Evolutionary conservation across 2,329 filamentous ascomycete species (phyloP), one percentile per base, ranked within the genome.

Genomic region (Xylariales sp.): DNA sequence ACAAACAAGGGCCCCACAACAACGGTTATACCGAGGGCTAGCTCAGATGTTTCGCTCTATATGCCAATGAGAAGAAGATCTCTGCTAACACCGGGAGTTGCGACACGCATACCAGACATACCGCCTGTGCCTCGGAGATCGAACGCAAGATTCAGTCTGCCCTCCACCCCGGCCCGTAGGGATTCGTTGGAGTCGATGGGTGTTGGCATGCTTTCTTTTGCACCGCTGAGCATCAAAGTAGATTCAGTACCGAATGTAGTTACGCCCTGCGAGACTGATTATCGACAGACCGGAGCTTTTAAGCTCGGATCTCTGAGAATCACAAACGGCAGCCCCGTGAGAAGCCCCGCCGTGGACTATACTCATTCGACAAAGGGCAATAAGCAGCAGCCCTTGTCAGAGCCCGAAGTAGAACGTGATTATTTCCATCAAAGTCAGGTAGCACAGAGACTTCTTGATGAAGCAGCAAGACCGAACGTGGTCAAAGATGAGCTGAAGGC

Each of bases 221-320:
- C 61, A 16, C 49, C 57, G 3, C 45, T 48, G 14, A 34, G 49
- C 2, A 38, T 44, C 10, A 40, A 59, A 24, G 37, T 49, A 2
- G 56, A 58, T 9, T 46, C 54, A 1, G 43, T 58, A 14, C 60
- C 59, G 19, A 62, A 68, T n/a, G 66, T 60, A 8, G 50, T 62
- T 20, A 78, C 74, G 1, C 73, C 79, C 0, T 71, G 63, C 29
- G 78, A 81, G 18, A 57, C 65, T 20, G 70, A 76, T n/a, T 82
- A 82, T 51, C 68, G 68, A 45, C 76, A 81, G 33, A 71, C 78
- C 22, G 80, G 80, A 3, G 75, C 70, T 9, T 82, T 80, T 54
- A 80, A 79, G 53, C 71, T 80, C 40, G 80, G 80, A 2, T 77
- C 77, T 2, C 53, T 84, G 37, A 72, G 76, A 25, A 82, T 84